Conservation (phyloP, 257 asterid genomes). For the Knoxia roxburghii region DNA sequence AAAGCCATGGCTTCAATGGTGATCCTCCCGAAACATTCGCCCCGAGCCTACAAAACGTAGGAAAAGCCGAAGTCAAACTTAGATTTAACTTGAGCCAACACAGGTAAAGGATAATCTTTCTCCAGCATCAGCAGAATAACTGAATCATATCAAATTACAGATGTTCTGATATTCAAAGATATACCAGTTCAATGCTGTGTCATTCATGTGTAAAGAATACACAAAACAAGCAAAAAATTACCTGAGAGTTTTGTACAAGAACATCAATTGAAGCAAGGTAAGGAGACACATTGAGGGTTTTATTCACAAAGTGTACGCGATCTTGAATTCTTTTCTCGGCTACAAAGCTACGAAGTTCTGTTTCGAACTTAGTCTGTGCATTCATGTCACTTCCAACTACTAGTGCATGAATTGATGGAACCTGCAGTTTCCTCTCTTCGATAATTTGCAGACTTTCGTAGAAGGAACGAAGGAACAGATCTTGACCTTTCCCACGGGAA, state of each 20-base stretch:
- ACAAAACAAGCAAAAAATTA: slow-evolving; percentile 18
- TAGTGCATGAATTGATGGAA: slow-evolving; percentile 70
- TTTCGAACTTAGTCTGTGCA: slow-evolving; percentile 78
- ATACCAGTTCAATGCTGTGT: not conserved
- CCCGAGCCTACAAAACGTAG: slow-evolving; percentile 68
- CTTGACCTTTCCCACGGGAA: slow-evolving; percentile 98
- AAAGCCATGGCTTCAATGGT: slow-evolving; percentile 99
- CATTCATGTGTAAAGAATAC: not conserved
- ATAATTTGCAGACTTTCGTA: slow-evolving; percentile 65
- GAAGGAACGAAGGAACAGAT: slow-evolving; percentile 77
- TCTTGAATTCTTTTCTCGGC: slow-evolving; percentile 56
- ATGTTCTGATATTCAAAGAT: not conserved
- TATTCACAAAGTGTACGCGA: slow-evolving; percentile 79
- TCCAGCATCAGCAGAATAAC: not conserved
- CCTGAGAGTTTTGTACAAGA: slow-evolving; percentile 99
- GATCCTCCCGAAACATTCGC: slow-evolving; percentile 97
- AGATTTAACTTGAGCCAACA: not conserved
- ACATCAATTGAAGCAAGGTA: slow-evolving; percentile 83
- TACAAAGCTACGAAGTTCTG: slow-evolving; percentile 73
- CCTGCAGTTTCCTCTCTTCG: slow-evolving; percentile 55
- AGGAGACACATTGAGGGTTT: slow-evolving; percentile 85
- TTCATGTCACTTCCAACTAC: slow-evolving; percentile 89
- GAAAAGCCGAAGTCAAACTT: not conserved
- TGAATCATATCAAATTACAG: not conserved
- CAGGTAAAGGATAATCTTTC: not conserved